Conservation (phyloP, 2,329 filamentous ascomycete species). For the Pseudocercospora macadamiae region DNA sequence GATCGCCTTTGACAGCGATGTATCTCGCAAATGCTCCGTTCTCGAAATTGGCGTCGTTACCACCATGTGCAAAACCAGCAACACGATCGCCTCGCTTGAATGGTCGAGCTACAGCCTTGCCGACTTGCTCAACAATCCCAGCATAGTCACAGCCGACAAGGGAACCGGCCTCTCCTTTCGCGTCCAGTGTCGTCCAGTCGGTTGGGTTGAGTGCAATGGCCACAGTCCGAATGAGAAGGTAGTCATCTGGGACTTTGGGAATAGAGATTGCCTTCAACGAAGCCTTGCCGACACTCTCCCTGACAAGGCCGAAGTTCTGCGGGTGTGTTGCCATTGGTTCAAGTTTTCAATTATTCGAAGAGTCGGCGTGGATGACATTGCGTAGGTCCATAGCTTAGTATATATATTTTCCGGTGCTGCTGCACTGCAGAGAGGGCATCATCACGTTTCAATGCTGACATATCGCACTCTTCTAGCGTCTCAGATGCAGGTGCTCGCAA, state of each 20-base stretch:
- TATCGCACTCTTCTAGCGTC: too few species aligned
- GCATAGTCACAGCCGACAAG: conserved; percentile 58
- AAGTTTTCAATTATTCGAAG: too few species aligned
- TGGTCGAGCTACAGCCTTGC: conserved; percentile 46
- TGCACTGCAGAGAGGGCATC: too few species aligned
- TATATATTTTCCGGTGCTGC: too few species aligned
- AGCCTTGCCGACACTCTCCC: conserved; percentile 33
- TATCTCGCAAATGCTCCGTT: conserved; percentile 57
- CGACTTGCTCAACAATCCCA: conserved; percentile 55
- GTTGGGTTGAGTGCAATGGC: conserved; percentile 58
- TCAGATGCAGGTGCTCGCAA: too few species aligned
- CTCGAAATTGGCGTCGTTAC: conserved; percentile 42
- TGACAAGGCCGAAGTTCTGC: conserved; percentile 20
- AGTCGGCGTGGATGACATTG: too few species aligned
- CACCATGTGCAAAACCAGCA: conserved; percentile 48
- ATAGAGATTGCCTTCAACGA: conserved; percentile 38
- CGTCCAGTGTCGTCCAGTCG: conserved; percentile 55
- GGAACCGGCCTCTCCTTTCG: conserved; percentile 39
- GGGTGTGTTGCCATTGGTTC: background rate
- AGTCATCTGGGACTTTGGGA: conserved; percentile 42
- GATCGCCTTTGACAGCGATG: conserved; percentile 52
- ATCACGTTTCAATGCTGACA: too few species aligned
- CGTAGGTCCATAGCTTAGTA: too few species aligned
- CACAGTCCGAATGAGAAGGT: conserved; percentile 53
- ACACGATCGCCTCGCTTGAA: conserved; percentile 55